Evolutionary conservation across 129 eudicot genomes (phyloP), one percentile per base, ranked within the genome.

Genomic region (Escallonia rubra): DNA sequence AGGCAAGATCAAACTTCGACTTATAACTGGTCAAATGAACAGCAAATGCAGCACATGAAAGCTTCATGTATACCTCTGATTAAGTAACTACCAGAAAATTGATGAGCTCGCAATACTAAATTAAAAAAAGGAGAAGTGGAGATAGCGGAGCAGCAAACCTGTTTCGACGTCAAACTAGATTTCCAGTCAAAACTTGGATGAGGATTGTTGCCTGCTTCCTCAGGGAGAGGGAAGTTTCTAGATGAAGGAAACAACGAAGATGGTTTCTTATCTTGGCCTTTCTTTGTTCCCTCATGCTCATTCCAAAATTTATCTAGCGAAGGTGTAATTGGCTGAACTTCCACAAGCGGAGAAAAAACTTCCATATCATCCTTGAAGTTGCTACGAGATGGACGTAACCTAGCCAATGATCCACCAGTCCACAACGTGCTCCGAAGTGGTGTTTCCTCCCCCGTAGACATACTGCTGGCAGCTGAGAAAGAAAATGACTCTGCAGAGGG

Each of bases 291-390:
- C 46, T 68, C 90, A 64, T 51, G 71, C 41, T 77, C 78, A 66
- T 74, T 77, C 83, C 95, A 90, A n/a, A 87, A 44, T 72, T 87
- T 94, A 77, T 89, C 88, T 66, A 85, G 80, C 34, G 97, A 82
- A 10, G 97, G 99, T 40, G 97, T 94, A 13, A 94, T 77, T 42
- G 99, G 94, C 83, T 87, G 95, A 49, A 90, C 90, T 66, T 93
- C 99, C 61, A 87, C 89, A 67, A 94, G 84, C 41, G 99, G 99
- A 48, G 99, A 94, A 69, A 94, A 94, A 16, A 94, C 90, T 41
- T 94, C 97, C 99, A 94, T 94, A 65, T 94, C 99, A 81, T 94
- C 99, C 80, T 87, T 90, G 69, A 78, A 70, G 66, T 80, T 86
- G 68, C 69, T 75, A 47, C 94, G 84, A 74, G 97, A 70, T 4